Evolutionary conservation across 2,329 filamentous ascomycete genomes (phyloP).

Genomic region (Myrmaecium sp.): DNA sequence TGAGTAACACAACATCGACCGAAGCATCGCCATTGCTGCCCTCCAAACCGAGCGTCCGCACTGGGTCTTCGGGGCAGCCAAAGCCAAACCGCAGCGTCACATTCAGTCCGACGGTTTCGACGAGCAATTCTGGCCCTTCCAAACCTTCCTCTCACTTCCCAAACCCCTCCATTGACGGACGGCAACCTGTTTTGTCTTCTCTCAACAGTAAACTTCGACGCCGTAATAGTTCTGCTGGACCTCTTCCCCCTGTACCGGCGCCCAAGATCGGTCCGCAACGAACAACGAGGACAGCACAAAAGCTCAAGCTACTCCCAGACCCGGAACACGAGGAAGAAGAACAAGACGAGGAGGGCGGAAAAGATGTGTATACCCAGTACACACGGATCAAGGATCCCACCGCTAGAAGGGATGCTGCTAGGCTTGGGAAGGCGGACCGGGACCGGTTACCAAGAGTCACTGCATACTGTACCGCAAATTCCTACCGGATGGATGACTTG

Average conservation of each 20-base stretch:
- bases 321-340: slow-evolving; percentile 65
- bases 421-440: slow-evolving; percentile 83
- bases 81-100: slow-evolving; percentile 49
- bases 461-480: slow-evolving; percentile 87
- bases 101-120: slow-evolving; percentile 49
- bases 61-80: slow-evolving; percentile 7
- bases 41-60: slow-evolving; percentile 13
- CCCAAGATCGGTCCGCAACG: slow-evolving; percentile 83
- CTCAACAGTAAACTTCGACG: slow-evolving; percentile 78
- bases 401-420: slow-evolving; percentile 76
- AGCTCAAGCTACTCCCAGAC: slow-evolving; percentile 90
- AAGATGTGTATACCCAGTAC: slow-evolving; percentile 96
- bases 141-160: slow-evolving; percentile 13
- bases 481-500: slow-evolving; percentile 76
- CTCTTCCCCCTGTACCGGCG: slow-evolving; percentile 27
- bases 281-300: slow-evolving; percentile 90
- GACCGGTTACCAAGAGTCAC: slow-evolving; percentile 78
- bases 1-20: too few relatives aligned
- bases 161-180: slow-evolving; percentile 16
- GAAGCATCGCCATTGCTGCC: slow-evolving; percentile 21
- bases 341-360: slow-evolving; percentile 72
- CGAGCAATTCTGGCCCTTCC: slow-evolving; percentile 19
- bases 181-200: slow-evolving; percentile 42
- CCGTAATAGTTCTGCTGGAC: slow-evolving; percentile 64
- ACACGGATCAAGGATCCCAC: slow-evolving; percentile 95